Conservation (phyloP, 345 rosid genomes). For the Trapa bicornis region DNA sequence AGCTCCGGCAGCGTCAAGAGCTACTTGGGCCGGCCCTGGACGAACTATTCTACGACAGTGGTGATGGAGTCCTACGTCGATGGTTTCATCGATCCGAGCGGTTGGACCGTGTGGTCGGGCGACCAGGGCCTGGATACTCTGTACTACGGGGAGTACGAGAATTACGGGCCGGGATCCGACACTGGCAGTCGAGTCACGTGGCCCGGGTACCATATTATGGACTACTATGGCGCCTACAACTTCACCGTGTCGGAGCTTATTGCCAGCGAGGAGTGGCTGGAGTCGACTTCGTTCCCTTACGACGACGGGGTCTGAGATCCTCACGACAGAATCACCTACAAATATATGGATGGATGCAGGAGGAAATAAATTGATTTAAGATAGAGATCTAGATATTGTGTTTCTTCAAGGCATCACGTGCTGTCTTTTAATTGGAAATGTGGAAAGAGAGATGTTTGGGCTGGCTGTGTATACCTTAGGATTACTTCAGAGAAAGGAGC, state of each 20-base stretch:
- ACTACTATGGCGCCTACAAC: constrained; percentile 43
- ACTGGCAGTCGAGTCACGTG: constrained; percentile 51
- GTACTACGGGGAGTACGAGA: constrained; percentile 72
- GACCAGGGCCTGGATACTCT: constrained; percentile 32
- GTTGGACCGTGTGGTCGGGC: constrained; percentile 58
- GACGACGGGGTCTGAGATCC: constrained; percentile 29
- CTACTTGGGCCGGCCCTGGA: constrained; percentile 84
- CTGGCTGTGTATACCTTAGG: too few relatives aligned
- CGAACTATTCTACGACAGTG: constrained; percentile 43
- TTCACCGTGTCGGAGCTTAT: constrained; percentile 66
- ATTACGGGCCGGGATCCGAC: constrained; percentile 64
- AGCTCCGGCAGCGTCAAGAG: constrained; percentile 29
- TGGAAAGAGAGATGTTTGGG: too few relatives aligned
- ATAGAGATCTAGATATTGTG: too few relatives aligned
- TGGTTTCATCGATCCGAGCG: constrained; percentile 43
- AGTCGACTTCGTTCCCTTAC: constrained; percentile 67
- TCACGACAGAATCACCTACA: too few relatives aligned
- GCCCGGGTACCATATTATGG: constrained; percentile 61
- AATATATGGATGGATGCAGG: too few relatives aligned
- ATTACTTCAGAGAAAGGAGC: too few relatives aligned
- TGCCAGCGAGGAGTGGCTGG: constrained; percentile 60
- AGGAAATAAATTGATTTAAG: too few relatives aligned
- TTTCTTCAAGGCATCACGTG: too few relatives aligned
- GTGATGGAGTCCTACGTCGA: constrained; percentile 53
- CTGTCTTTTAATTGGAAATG: too few relatives aligned